Percentiles rank a stretch among this genome's conserved stretches.
phyloP scores from a whole-genome alignment of 805 yeast species.

The Kluyveromyces dobzhanskii region DNA sequence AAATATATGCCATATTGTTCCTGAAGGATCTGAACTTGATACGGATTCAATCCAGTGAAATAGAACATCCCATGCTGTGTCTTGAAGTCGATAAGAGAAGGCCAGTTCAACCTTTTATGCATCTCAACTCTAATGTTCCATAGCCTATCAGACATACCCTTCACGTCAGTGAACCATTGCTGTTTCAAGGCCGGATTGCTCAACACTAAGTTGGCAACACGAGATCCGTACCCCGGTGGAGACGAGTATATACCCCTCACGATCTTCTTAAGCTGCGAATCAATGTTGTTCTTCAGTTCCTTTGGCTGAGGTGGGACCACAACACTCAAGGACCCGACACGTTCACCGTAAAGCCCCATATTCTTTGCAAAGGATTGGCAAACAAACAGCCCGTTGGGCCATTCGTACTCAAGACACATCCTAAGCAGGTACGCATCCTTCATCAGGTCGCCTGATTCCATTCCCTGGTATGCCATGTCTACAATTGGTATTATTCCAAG shows the following conservation, averaged over 20 bases:
- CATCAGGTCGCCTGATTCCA: slow-evolving; percentile 76
- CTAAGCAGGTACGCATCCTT: slow-evolving; percentile 57
- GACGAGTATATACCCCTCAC: slow-evolving; percentile 85
- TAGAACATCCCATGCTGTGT: slow-evolving; percentile 94
- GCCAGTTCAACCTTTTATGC: slow-evolving; percentile 68
- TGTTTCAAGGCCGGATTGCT: slow-evolving; percentile 47
- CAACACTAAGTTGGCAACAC: slow-evolving; percentile 73
- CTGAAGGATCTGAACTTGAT: slow-evolving; percentile 65
- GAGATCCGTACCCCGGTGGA: slow-evolving; percentile 92
- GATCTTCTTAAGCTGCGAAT: slow-evolving; percentile 74
- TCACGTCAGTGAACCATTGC: slow-evolving; percentile 79
- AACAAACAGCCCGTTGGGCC: slow-evolving; percentile 45
- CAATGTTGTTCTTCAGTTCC: slow-evolving; percentile 43
- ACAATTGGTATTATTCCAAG: slow-evolving; percentile 68
- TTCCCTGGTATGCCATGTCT: slow-evolving; percentile 95
- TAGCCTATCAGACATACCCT: slow-evolving; percentile 71
- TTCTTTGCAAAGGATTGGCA: slow-evolving; percentile 94
- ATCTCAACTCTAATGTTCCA: slow-evolving; percentile 60
- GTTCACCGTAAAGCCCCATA: slow-evolving; percentile 92
- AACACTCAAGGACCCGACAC: slow-evolving; percentile 72
- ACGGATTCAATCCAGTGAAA: slow-evolving; percentile 69
- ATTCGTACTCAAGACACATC: slow-evolving; percentile 25
- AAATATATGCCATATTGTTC: slow-evolving; percentile 71
- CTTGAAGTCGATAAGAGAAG: slow-evolving; percentile 52
- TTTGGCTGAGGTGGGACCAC: slow-evolving; percentile 49